phyloP scores from a whole-genome alignment of 257 asterid genomes.

The Scutellaria baicalensis region DNA sequence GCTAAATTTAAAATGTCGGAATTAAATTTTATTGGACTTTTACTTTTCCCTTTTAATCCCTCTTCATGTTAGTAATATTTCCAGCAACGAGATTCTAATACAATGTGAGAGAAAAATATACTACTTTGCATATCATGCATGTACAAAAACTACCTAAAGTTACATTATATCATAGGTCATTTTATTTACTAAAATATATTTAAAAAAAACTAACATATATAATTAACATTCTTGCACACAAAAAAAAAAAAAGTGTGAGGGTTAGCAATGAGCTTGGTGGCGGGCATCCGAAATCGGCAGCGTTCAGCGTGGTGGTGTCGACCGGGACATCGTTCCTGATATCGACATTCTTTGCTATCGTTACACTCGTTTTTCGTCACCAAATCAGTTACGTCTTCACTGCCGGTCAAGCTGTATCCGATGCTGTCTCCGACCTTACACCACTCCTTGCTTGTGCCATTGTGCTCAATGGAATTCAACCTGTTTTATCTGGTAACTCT shows the following conservation, averaged over 20 bases:
- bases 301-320: slow-evolving; percentile 46
- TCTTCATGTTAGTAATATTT: too few relatives aligned
- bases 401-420: slow-evolving; percentile 40
- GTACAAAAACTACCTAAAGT: too few relatives aligned
- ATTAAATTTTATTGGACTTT: too few relatives aligned
- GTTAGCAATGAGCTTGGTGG: slow-evolving; percentile 80
- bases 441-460: slow-evolving; percentile 48
- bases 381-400: slow-evolving; percentile 56
- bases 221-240: too few relatives aligned
- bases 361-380: slow-evolving; percentile 29
- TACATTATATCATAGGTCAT: too few relatives aligned
- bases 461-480: slow-evolving; percentile 65
- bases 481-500: slow-evolving; percentile 59
- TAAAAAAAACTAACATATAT: too few relatives aligned
- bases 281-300: slow-evolving; percentile 69
- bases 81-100: too few relatives aligned
- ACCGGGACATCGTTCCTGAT: slow-evolving; percentile 31
- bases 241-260: slow-evolving; percentile 33
- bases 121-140: too few relatives aligned
- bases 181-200: too few relatives aligned
- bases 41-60: too few relatives aligned
- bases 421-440: slow-evolving; percentile 48
- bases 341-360: slow-evolving; percentile 19
- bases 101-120: too few relatives aligned
- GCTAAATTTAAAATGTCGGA: too few relatives aligned